phyloP scores from a whole-genome alignment of 495 filamentous ascomycete genomes.

The Sordaria brevicollis region DNA sequence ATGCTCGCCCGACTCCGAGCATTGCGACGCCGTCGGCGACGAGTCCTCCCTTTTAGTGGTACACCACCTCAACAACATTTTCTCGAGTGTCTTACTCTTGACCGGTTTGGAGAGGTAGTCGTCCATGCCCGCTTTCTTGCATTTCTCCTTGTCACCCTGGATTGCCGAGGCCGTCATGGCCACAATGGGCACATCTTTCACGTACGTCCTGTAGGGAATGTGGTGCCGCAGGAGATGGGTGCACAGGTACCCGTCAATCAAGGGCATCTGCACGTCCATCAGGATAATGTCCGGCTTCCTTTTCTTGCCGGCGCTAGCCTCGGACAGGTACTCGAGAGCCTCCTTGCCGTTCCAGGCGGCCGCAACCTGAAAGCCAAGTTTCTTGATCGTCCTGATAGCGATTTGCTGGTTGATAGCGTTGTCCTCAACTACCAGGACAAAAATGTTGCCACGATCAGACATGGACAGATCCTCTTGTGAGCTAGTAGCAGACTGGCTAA shows the following conservation, averaged over 20 bases:
- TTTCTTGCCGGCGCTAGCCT: slow-evolving; percentile 24
- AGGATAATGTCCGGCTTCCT: slow-evolving; percentile 64
- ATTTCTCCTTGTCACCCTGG: slow-evolving; percentile 72
- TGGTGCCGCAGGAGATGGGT: slow-evolving; percentile 61
- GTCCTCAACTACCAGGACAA: slow-evolving; percentile 70
- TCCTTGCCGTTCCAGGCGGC: slow-evolving; percentile 70
- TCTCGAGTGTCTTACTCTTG: slow-evolving; percentile 55
- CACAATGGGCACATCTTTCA: slow-evolving; percentile 55
- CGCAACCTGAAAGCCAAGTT: slow-evolving; percentile 60
- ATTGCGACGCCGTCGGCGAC: slow-evolving; percentile 6
- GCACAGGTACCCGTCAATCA: slow-evolving; percentile 69
- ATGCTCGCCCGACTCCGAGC: slow-evolving; percentile 21
- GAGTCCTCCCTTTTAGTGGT: slow-evolving; percentile 10
- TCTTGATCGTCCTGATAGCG: slow-evolving; percentile 60
- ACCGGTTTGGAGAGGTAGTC: slow-evolving; percentile 77
- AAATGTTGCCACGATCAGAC: slow-evolving; percentile 42
- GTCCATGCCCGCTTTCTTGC: slow-evolving; percentile 67
- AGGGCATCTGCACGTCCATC: slow-evolving; percentile 83
- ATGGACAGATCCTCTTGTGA: slow-evolving; percentile 29
- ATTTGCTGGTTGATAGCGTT: slow-evolving; percentile 75
- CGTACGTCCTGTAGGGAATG: slow-evolving; percentile 41
- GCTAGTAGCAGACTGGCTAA: slow-evolving; percentile 14
- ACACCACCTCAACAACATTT: slow-evolving; percentile 56
- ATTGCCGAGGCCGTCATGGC: slow-evolving; percentile 79
- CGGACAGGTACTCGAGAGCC: slow-evolving; percentile 55